Percentiles rank a stretch among this genome's conserved stretches.
phyloP scores from a whole-genome alignment of 495 filamentous ascomycete genomes.

The Podospora fimiseda region DNA sequence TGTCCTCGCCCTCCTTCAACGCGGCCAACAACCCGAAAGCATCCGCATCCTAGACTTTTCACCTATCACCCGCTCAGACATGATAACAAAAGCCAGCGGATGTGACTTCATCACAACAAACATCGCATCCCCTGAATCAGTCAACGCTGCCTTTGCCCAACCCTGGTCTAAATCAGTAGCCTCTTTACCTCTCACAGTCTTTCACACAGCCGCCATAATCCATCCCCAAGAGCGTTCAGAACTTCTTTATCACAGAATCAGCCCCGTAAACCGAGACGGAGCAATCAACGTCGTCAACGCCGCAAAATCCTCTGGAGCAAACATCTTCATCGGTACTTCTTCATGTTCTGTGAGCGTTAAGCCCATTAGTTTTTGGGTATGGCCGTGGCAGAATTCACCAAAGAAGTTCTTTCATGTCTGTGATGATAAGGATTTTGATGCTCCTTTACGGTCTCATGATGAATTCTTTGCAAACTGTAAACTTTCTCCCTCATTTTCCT shows the following conservation, averaged over 20 bases:
- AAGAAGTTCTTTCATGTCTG: slow-evolving; percentile 37
- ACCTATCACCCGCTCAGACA: slow-evolving; percentile 34
- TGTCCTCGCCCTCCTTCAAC: slow-evolving; percentile 47
- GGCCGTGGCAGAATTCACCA: slow-evolving; percentile 41
- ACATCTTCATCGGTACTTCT: slow-evolving; percentile 54
- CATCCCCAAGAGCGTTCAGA: slow-evolving; percentile 42
- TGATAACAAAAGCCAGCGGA: slow-evolving; percentile 29
- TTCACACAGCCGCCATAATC: slow-evolving; percentile 52
- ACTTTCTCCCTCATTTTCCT: background rate
- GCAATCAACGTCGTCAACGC: slow-evolving; percentile 51
- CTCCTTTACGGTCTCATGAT: slow-evolving; percentile 38
- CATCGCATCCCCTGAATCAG: slow-evolving; percentile 42
- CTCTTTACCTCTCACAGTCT: slow-evolving; percentile 48
- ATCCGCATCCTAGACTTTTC: slow-evolving; percentile 52
- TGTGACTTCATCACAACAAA: slow-evolving; percentile 47
- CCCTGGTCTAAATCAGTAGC: slow-evolving; percentile 44
- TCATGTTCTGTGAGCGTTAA: slow-evolving; percentile 46
- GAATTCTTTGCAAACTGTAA: slow-evolving; percentile 49
- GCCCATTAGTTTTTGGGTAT: slow-evolving; percentile 41
- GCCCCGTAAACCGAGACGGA: slow-evolving; percentile 53
- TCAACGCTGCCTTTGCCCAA: slow-evolving; percentile 42
- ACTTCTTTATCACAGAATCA: slow-evolving; percentile 38
- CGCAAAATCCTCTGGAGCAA: slow-evolving; percentile 41
- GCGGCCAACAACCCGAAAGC: slow-evolving; percentile 46
- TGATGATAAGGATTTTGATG: slow-evolving; percentile 40